Base-by-base conservation (phyloP, 1,139 yeast species). In the Wickerhamiella pararugosa region DNA sequence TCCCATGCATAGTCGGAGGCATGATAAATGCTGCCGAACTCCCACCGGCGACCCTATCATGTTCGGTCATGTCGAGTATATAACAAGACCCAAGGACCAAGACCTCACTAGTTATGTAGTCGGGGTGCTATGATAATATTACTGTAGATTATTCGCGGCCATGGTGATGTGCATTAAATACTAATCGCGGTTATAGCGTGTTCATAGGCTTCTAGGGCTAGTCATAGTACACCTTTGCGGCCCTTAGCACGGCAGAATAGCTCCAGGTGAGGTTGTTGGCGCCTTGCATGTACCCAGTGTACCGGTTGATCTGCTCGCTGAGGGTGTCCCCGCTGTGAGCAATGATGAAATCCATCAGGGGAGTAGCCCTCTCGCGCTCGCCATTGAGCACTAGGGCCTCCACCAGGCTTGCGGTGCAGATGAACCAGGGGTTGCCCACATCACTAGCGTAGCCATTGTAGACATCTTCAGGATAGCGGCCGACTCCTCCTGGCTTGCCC, bases 391-490 rank as follows among this genome's bases (percentile, higher is more conserved):
- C 60, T 32, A 78, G 53, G 7, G 73, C 55, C 52, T 79, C 84
- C 1, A 93, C 71, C 1, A 90, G 87, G 2, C 90, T 68, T 0
- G 90, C 75, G 0, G 96, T 87, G 25, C 92, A 70, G 46, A 90
- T 71, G 57, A 87, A 87, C 98, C 97, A 90, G 2, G 98, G 97
- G 55, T 90, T 90, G 2, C 96, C 97, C 51, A 76, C 79, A 10
- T 79, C 68, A 0, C 71, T 66, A 0, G 76, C 78, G 47, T 70
- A 65, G 0, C 97, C 97, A 59, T 87, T 81, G 59, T 90, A 90
- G 8, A 80, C 61, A 61, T 90, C 98, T 55, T 87, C 97, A 0
- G 96, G 95, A 55, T 90, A 90, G 54, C 98, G 67, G 1, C 98
- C 98, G 40, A 87, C 62, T 0, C 82, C 94, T 5, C 49, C 49